phyloP scores from a whole-genome alignment of 257 asterid species.

The Nicotiana tomentosiformis region DNA sequence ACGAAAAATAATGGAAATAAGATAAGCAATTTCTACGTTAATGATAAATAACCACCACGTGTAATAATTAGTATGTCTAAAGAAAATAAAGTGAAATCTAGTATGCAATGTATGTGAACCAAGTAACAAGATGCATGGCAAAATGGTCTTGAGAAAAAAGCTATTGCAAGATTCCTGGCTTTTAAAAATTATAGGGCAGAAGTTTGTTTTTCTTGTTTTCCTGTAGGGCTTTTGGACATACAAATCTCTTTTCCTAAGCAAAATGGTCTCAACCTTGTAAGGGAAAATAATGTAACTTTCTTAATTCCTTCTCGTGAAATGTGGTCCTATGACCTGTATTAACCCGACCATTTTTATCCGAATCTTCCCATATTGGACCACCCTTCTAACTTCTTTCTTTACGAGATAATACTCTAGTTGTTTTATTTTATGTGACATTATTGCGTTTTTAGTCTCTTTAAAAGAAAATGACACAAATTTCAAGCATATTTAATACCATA shows the following conservation, averaged over 20 bases:
- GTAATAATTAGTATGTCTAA: neutral
- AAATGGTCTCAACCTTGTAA: slow-evolving; percentile 7
- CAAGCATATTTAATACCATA: too few species aligned
- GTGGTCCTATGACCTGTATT: slow-evolving; percentile 14
- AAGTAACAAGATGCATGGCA: neutral
- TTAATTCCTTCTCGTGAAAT: slow-evolving; percentile 9
- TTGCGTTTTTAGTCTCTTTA: too few species aligned
- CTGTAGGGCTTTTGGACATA: slow-evolving; percentile 7
- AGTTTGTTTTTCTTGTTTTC: neutral
- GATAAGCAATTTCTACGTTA: neutral
- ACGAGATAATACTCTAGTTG: neutral
- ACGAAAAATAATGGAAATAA: neutral
- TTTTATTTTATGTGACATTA: too few species aligned
- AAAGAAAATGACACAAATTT: too few species aligned
- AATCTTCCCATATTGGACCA: slow-evolving; percentile 5
- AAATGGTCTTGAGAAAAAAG: neutral
- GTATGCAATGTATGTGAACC: slow-evolving; percentile 1
- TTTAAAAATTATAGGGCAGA: neutral
- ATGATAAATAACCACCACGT: neutral
- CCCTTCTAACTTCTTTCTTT: neutral
- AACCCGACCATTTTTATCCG: slow-evolving; percentile 19
- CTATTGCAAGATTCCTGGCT: slow-evolving; percentile 9
- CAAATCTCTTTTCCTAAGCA: neutral
- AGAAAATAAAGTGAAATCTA: neutral
- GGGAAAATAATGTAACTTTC: neutral